Evolutionary conservation across 1,284 basidiomycete species (phyloP), one percentile per base, ranked within the genome.

Genomic region (Golubevia sp.): DNA sequence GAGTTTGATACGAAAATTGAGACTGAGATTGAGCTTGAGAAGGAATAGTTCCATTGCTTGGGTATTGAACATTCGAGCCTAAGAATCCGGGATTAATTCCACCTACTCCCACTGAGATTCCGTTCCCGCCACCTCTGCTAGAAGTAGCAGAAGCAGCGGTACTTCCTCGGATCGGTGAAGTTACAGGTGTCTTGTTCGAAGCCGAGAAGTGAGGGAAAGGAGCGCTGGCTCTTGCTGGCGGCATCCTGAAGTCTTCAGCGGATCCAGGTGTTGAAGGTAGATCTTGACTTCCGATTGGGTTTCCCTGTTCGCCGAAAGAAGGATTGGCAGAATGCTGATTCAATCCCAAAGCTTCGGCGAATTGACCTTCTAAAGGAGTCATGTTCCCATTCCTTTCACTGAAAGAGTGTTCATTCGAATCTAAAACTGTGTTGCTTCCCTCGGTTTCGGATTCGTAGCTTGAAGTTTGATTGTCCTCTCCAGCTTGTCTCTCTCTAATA

Each of bases 191-290:
- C 11, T 11, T 34, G 11, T 34, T 34, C 5, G 30, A 34, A 34
- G 4, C 11, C 30, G 30, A 34, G 30, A 74, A 73, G 56, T 76
- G 65, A 2, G 68, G 59, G 52, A 77, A 77, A 49, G 75, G 74
- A 2, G 72, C 74, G 1, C 65, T 20, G 11, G 69, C 74, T 53
- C 76, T 72, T 7, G 76, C 72, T 26, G 73, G 69, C 24, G 76
- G 74, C 63, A 78, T 74, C 25, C 68, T 67, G 0, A 78, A 59
- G n/a, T 18, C 55, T 48, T 44, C 20, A 27, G 18, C 55, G 20
- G 11, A 13, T 44, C 18, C 13, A 44, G 11, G 11, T 44, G 38
- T 44, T 44, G 38, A 44, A 44, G 38, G 18, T n/a, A n/a, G n/a
- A n/a, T n/a, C n/a, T n/a, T n/a, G n/a, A 44, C 13, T 13, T 44